These are phyloP conservation scores for Paraurostyla sp. DNA, from an alignment of 73 alveolate species.

Conservation along the genomic window DNA sequence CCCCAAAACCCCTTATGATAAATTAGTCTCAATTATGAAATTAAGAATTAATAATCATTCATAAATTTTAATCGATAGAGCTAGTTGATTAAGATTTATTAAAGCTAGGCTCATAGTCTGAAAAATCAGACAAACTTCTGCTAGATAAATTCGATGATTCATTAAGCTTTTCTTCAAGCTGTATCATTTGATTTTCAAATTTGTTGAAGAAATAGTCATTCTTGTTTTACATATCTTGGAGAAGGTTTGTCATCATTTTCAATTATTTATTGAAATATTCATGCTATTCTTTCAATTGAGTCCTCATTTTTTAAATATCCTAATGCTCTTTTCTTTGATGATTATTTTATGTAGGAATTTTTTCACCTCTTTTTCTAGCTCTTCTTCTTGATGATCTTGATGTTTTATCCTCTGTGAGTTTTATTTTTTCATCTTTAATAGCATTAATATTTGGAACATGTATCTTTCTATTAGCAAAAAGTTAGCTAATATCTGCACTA, in stretches of 20 bases:
- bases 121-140: conserved; percentile 27
- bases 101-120: not conserved
- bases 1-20: too few species aligned
- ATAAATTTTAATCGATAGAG: conserved; percentile 21
- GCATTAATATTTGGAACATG: not conserved
- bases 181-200: not conserved
- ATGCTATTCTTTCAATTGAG: conserved; percentile 16
- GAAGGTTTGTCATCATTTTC: not conserved
- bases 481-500: conserved; percentile 33
- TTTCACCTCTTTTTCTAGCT: not conserved
- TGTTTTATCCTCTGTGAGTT: not conserved
- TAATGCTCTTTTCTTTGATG: not conserved
- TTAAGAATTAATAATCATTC: too few species aligned
- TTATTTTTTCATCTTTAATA: not conserved
- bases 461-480: not conserved
- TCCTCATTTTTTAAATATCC: not conserved
- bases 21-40: too few species aligned
- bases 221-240: conserved; percentile 46
- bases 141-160: not conserved
- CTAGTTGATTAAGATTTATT: conserved; percentile 20
- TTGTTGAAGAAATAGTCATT: conserved; percentile 50
- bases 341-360: not conserved
- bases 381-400: conserved; percentile 48
- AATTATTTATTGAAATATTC: conserved; percentile 46
- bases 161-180: not conserved